Conservation (phyloP, 345 rosid genomes). For the Erucastrum elatum region DNA sequence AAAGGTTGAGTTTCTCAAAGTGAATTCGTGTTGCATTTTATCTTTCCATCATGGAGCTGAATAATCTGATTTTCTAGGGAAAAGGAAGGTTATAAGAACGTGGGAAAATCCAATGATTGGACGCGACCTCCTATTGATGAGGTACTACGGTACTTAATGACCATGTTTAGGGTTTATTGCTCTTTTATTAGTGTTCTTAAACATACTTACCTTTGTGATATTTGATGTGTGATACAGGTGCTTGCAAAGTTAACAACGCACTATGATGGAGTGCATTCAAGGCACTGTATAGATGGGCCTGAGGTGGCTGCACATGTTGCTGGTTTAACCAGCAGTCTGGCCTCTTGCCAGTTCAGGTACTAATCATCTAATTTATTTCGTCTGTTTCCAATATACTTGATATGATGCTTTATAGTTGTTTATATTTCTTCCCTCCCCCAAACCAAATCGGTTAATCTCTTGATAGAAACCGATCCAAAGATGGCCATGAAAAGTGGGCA, state of each 20-base stretch:
- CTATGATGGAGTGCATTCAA: constrained; percentile 64
- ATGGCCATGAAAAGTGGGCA: not conserved
- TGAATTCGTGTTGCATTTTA: constrained; percentile 6
- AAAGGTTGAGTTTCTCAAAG: constrained; percentile 52
- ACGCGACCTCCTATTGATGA: constrained; percentile 77
- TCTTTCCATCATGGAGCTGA: constrained; percentile 11
- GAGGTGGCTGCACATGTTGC: constrained; percentile 83
- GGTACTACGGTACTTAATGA: constrained; percentile 39
- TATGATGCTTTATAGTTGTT: not conserved
- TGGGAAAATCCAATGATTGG: constrained; percentile 42
- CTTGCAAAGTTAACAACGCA: constrained; percentile 74
- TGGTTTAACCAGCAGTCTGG: constrained; percentile 75
- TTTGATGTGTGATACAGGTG: constrained; percentile 45
- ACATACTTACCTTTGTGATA: not conserved
- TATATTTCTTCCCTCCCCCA: not conserved
- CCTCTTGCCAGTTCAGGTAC: constrained; percentile 80
- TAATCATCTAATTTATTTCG: not conserved
- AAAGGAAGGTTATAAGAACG: constrained; percentile 66
- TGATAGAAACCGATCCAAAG: constrained; percentile 5
- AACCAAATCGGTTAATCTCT: not conserved
- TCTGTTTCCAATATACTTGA: not conserved
- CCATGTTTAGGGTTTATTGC: not conserved
- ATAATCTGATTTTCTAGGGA: constrained; percentile 49
- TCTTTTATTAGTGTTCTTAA: not conserved
- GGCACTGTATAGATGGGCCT: constrained; percentile 86